phyloP scores from a whole-genome alignment of 768 basidiomycete genomes.

The Boletus huronensis region DNA sequence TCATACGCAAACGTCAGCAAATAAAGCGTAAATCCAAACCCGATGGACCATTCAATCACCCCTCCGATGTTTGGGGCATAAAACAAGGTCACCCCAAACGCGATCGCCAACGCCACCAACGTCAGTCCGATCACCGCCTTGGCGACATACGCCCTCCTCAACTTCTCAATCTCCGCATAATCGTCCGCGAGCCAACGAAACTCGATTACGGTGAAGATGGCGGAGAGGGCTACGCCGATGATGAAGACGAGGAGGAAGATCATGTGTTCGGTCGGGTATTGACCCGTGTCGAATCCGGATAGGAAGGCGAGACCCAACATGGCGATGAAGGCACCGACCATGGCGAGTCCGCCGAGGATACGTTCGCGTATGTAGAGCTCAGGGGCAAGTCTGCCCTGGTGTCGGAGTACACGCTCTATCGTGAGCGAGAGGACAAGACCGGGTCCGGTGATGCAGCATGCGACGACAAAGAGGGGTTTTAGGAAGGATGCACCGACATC shows the following conservation, averaged over 20 bases:
- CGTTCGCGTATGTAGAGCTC: slow-evolving; percentile 56
- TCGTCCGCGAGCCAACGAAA: slow-evolving; percentile 65
- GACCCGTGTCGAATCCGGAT: slow-evolving; percentile 67
- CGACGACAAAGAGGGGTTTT: slow-evolving; percentile 72
- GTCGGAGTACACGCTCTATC: slow-evolving; percentile 61
- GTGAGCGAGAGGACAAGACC: slow-evolving; percentile 58
- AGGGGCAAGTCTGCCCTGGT: slow-evolving; percentile 63
- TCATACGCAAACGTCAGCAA: slow-evolving; percentile 72
- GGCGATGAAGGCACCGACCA: slow-evolving; percentile 58
- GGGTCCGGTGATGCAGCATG: slow-evolving; percentile 59
- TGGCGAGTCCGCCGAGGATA: slow-evolving; percentile 52
- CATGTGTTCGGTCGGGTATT: slow-evolving; percentile 49
- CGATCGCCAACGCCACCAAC: slow-evolving; percentile 60
- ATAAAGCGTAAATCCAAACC: slow-evolving; percentile 71
- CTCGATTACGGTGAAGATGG: slow-evolving; percentile 72
- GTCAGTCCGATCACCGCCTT: slow-evolving; percentile 59
- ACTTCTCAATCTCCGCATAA: slow-evolving; percentile 40
- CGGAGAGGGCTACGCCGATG: slow-evolving; percentile 64
- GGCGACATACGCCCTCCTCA: slow-evolving; percentile 53
- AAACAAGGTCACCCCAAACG: slow-evolving; percentile 55
- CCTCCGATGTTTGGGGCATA: slow-evolving; percentile 48
- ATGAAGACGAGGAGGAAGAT: slow-evolving; percentile 71
- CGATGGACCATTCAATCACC: slow-evolving; percentile 73
- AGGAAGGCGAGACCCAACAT: slow-evolving; percentile 64
- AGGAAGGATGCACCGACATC: slow-evolving; percentile 71